Conservation (phyloP, 176 grass and related monocot species). For the Tillandsia leiboldiana region DNA sequence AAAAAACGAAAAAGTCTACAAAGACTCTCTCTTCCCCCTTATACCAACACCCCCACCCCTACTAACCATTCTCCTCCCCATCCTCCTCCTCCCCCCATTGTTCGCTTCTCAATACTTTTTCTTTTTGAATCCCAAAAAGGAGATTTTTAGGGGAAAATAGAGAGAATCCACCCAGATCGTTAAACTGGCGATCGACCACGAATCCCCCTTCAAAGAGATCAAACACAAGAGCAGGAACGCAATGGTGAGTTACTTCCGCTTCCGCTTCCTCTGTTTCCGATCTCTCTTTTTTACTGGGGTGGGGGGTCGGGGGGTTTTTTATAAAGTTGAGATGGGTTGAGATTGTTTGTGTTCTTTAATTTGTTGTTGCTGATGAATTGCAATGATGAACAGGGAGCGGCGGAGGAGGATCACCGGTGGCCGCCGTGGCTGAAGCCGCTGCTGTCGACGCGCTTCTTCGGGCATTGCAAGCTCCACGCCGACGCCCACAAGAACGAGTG, state of each 20-base stretch:
- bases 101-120: background rate
- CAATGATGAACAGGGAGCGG: constrained; percentile 14
- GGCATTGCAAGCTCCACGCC: constrained; percentile 70
- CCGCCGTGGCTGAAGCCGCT: constrained; percentile 84
- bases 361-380: background rate
- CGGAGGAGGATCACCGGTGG: constrained; percentile 48
- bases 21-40: constrained; percentile 20
- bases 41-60: background rate
- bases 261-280: background rate
- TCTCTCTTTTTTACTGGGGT: background rate
- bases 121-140: background rate
- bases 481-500: constrained; percentile 82
- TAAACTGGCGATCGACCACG: constrained; percentile 57
- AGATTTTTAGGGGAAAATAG: background rate
- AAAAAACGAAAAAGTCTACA: constrained; percentile 9
- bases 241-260: constrained; percentile 24
- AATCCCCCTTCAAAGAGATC: constrained; percentile 28
- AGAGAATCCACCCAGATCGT: background rate
- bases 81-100: constrained; percentile 7
- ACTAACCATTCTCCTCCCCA: background rate
- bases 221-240: constrained; percentile 29
- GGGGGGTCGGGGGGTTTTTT: background rate
- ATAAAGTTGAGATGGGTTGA: too few relatives aligned
- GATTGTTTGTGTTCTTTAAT: background rate
- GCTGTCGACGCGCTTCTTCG: constrained; percentile 81